Evolutionary conservation across 73 alveolate species (phyloP).

Genomic region (Symbiodinium pilosum): DNA sequence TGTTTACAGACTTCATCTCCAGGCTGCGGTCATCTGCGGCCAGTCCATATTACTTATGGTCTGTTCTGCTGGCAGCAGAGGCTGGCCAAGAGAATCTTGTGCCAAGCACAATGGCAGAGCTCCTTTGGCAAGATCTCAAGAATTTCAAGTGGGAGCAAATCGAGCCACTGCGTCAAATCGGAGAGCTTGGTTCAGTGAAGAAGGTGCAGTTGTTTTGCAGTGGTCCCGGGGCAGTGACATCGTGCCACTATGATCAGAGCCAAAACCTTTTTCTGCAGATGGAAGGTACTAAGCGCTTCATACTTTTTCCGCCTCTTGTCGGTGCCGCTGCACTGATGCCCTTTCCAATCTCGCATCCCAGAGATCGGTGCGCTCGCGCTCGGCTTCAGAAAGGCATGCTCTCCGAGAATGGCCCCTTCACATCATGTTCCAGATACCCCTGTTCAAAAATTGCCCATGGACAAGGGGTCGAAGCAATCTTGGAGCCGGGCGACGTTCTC

Average conservation of each 20-base stretch:
- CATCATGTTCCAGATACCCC: background rate
- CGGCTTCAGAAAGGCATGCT: background rate
- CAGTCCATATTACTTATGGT: constrained; percentile 38
- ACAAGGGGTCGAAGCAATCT: constrained; percentile 38
- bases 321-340: constrained; percentile 42
- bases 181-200: constrained; percentile 56
- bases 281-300: constrained; percentile 42
- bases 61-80: constrained; percentile 33
- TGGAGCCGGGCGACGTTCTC: constrained; percentile 63
- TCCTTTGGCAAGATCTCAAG: background rate
- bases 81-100: background rate
- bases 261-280: constrained; percentile 69
- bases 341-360: constrained; percentile 45
- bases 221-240: constrained; percentile 34
- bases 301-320: constrained; percentile 60
- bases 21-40: background rate
- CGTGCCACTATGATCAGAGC: constrained; percentile 67
- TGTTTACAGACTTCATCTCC: constrained; percentile 10
- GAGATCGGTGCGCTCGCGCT: constrained; percentile 67
- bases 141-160: background rate
- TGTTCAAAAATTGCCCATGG: constrained; percentile 27
- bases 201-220: constrained; percentile 60
- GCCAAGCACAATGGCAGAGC: constrained; percentile 39
- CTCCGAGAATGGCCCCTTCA: background rate
- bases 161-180: background rate